Evolutionary conservation across 2,329 filamentous ascomycete species (phyloP).

Genomic region (Fusarium caatingaense): DNA sequence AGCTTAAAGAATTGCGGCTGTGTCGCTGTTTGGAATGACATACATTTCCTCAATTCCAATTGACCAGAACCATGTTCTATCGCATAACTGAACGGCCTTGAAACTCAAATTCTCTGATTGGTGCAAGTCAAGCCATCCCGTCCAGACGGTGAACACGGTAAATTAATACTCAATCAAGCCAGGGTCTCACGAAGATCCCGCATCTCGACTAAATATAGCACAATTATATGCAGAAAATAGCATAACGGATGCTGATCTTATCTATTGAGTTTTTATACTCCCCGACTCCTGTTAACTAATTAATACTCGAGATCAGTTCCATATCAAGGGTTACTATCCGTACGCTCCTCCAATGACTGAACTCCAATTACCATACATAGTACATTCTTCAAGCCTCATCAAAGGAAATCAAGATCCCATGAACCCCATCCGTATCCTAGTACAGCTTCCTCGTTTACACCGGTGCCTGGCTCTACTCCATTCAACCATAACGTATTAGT

Average conservation of each 20-base stretch:
- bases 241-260: background rate
- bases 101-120: background rate
- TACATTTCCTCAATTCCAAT: background rate
- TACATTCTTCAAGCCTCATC: background rate
- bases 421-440: constrained; percentile 44
- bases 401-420: constrained; percentile 47
- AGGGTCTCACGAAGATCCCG: background rate
- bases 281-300: background rate
- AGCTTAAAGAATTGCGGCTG: constrained; percentile 1
- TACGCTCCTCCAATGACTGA: background rate
- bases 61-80: background rate
- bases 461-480: constrained; percentile 20
- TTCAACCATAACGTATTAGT: constrained; percentile 40
- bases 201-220: constrained; percentile 1
- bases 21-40: constrained; percentile 21
- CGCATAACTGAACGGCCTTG: background rate
- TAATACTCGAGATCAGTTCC: background rate
- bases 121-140: background rate
- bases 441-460: constrained; percentile 36
- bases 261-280: background rate
- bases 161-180: background rate
- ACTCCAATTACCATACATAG: background rate
- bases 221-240: constrained; percentile 3
- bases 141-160: constrained; percentile 1
- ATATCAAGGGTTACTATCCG: background rate